Evolutionary conservation across 129 eudicot species (phyloP), one percentile per base, ranked within the genome.

Genomic region (Flaveria sonorensis): DNA sequence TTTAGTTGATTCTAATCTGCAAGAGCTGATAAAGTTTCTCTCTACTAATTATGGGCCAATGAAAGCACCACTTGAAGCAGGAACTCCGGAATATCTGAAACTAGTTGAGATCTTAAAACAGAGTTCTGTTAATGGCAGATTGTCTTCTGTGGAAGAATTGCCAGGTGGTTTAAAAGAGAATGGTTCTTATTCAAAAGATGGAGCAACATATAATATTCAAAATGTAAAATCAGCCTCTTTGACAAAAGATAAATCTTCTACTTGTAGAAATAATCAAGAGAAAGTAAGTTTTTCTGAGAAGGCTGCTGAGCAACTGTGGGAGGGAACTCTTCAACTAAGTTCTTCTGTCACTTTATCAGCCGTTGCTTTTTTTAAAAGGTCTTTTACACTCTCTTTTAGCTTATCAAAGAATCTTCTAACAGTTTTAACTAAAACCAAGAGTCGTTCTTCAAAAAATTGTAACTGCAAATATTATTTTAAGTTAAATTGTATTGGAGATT

Each of bases 291-390:
- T 48, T 81, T 43, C 43, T 40, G 84, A 82, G 21, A 73, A 68
- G 67, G 52, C 75, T 73, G 64, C 75, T 52, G 88, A 85, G 72
- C 81, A 84, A 80, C 79, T 90, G 72, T 90, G 96, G 96, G 86
- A 86, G 48, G 96, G 96, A 72, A 81, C 91, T 71, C 85, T 90
- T 81, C 96, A 88, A 75, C 84, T 90, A 62, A 86, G 86, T 84
- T 82, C 91, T 68, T 77, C 90, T 1, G 89, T 84, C 51, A 82
- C 83, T 19, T 82, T 83, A 79, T 82, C 92, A n/a, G 93, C 86
- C 13, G 72, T 81, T 13, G 90, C 93, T 45, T 88, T 76, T 88
- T 90, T 82, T 65, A 88, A 84, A 83, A 90, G 96, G 96, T 90
- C 82, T 77, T 81, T 52, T 32, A 64, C 39, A 13, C 77, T 79